phyloP scores from a whole-genome alignment of 768 basidiomycete genomes.

The Punctularia strigosozonata region DNA sequence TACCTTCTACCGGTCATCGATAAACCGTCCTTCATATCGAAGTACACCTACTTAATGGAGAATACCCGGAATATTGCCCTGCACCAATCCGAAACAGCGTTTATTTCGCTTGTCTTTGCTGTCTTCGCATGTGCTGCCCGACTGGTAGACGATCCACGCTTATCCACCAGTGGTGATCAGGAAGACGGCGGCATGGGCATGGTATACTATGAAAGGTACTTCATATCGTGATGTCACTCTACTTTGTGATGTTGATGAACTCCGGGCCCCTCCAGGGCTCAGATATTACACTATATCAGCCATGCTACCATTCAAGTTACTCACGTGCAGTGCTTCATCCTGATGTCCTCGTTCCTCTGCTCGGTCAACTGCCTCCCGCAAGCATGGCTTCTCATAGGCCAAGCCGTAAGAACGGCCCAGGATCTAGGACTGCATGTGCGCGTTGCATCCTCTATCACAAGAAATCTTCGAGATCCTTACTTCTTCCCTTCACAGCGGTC shows the following conservation, averaged over 20 bases:
- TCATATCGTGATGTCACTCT: no score
- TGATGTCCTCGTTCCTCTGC: conserved; percentile 85
- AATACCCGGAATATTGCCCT: conserved; percentile 39
- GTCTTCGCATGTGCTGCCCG: conserved; percentile 83
- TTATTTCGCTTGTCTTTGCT: conserved; percentile 76
- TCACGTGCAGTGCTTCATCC: conserved; percentile 84
- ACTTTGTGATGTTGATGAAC: conserved; percentile 1
- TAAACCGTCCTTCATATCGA: conserved; percentile 69
- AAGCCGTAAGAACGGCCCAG: conserved; percentile 81
- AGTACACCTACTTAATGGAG: conserved; percentile 68
- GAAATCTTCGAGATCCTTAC: conserved; percentile 9
- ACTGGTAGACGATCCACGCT: conserved; percentile 62
- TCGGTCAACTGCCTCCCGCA: conserved; percentile 90
- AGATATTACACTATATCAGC: conserved; percentile 87
- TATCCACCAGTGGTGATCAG: conserved; percentile 39
- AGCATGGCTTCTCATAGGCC: conserved; percentile 87
- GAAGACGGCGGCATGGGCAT: conserved; percentile 84
- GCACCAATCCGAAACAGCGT: conserved; percentile 54
- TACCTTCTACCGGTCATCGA: conserved; percentile 83
- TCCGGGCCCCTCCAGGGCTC: conserved; percentile 38
- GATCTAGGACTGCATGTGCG: conserved; percentile 88
- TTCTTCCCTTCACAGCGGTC: conserved; percentile 47
- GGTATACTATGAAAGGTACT: conserved; percentile 81
- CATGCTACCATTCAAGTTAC: conserved; percentile 74
- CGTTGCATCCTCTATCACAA: conserved; percentile 6